Percentiles rank a stretch among this genome's conserved stretches.
These are phyloP conservation scores for Mimosa pudica DNA, from an alignment of 306 rosid species.

Conservation along the genomic window DNA sequence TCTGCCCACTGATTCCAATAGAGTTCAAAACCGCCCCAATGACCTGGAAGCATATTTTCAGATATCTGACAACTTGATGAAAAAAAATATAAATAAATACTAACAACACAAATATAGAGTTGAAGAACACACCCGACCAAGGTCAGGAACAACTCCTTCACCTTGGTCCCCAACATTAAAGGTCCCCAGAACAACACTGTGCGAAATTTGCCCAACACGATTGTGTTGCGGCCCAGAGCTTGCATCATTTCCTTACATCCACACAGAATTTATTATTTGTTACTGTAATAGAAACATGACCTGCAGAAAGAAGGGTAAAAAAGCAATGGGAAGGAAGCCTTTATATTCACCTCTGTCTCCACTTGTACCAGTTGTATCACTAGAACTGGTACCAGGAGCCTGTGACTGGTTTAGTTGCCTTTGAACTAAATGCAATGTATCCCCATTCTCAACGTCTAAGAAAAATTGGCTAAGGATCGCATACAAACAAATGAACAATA, in stretches of 20 bases:
- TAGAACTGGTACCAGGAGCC: slow-evolving; percentile 53
- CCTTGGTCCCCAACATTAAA: slow-evolving; percentile 93
- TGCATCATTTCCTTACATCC: slow-evolving; percentile 61
- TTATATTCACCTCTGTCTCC: slow-evolving; percentile 49
- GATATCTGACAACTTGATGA: slow-evolving; percentile 13
- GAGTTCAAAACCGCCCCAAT: slow-evolving; percentile 94
- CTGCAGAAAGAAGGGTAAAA: slow-evolving; percentile 4
- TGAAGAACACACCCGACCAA: slow-evolving; percentile 64
- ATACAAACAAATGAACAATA: slow-evolving; percentile 29
- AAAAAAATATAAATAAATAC: slow-evolving; percentile 1
- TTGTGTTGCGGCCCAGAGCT: slow-evolving; percentile 62
- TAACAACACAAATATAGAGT: slow-evolving; percentile 22
- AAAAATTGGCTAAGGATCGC: slow-evolving; percentile 54
- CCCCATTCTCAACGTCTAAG: slow-evolving; percentile 89
- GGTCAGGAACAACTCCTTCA: slow-evolving; percentile 83
- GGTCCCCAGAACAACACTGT: slow-evolving; percentile 95
- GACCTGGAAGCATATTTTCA: slow-evolving; percentile 59
- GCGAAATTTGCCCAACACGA: slow-evolving; percentile 89
- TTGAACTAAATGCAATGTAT: slow-evolving; percentile 93
- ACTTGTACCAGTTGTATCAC: slow-evolving; percentile 53
- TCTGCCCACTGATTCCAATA: slow-evolving; percentile 75
- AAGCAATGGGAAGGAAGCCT: slow-evolving; percentile 10
- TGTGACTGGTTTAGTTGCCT: slow-evolving; percentile 80
- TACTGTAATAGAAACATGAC: slow-evolving; percentile 8
- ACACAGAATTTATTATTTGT: slow-evolving; percentile 20